Evolutionary conservation across 2,329 filamentous ascomycete genomes (phyloP).

Genomic region (Hymenoscyphus albidus): DNA sequence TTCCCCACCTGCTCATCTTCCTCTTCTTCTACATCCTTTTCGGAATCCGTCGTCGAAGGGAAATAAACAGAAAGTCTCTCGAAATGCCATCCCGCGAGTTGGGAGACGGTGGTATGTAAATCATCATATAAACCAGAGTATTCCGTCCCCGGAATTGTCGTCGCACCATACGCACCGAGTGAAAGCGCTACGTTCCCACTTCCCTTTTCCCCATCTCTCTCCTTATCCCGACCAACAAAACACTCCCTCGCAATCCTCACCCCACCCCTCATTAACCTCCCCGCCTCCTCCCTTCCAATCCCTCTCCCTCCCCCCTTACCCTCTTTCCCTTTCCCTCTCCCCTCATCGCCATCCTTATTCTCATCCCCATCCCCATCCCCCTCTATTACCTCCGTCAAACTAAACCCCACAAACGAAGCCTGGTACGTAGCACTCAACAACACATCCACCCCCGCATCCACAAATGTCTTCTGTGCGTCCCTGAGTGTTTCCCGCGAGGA

Average conservation of each 20-base stretch:
- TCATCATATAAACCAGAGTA: conserved; percentile 59
- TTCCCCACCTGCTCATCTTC: not conserved
- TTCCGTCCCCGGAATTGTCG: conserved; percentile 62
- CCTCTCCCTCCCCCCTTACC: not conserved
- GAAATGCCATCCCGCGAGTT: conserved; percentile 54
- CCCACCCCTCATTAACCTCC: conserved; percentile 73
- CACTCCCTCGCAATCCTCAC: conserved; percentile 53
- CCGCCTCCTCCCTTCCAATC: conserved; percentile 53
- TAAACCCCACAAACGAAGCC: conserved; percentile 28
- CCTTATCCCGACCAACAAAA: conserved; percentile 39
- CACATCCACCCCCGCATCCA: conserved; percentile 55
- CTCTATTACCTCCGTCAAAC: too few species aligned
- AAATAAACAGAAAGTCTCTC: conserved; percentile 50
- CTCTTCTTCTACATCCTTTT: too few species aligned
- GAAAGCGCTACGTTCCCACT: conserved; percentile 49
- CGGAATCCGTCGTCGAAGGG: not conserved
- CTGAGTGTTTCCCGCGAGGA: conserved; percentile 10
- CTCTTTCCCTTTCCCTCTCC: not conserved
- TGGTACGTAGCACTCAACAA: conserved; percentile 68
- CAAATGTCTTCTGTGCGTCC: conserved; percentile 29
- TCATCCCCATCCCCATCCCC: not conserved
- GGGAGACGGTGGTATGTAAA: conserved; percentile 41
- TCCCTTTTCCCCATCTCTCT: conserved; percentile 27
- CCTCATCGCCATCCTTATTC: not conserved
- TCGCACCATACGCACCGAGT: conserved; percentile 64